A percentile compares a stretch with the other conserved stretches of the same genome.
These are phyloP conservation scores for Pseudocercospora musae DNA, from an alignment of 2,329 filamentous ascomycete genomes.

Conservation along the genomic window DNA sequence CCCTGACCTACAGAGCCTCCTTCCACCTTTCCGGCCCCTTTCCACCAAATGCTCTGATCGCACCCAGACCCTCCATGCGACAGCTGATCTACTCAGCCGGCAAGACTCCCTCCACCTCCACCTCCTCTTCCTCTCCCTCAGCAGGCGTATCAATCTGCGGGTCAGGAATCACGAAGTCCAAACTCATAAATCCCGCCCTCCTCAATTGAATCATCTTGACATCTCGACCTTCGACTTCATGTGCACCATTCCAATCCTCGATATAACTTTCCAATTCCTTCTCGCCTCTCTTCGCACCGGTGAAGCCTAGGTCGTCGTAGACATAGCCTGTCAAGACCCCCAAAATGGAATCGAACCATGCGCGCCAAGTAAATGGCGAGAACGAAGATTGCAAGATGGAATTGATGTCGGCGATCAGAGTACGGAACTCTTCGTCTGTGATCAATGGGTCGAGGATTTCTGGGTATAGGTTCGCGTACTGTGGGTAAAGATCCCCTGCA, in stretches of 20 bases:
- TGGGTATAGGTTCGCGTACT: conserved; percentile 92
- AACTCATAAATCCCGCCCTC: conserved; percentile 81
- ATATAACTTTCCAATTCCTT: conserved; percentile 74
- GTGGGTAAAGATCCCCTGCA: conserved; percentile 83
- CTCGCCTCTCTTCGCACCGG: conserved; percentile 69
- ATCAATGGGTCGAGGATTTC: conserved; percentile 89
- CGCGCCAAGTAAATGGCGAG: conserved; percentile 71
- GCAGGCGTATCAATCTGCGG: conserved; percentile 58
- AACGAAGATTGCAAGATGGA: conserved; percentile 72
- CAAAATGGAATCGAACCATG: conserved; percentile 74
- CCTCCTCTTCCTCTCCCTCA: conserved; percentile 23
- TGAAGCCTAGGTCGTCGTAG: conserved; percentile 85
- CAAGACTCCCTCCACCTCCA: background rate
- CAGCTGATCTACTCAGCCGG: background rate
- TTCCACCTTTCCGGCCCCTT: background rate
- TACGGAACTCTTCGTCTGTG: conserved; percentile 80
- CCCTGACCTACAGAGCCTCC: background rate
- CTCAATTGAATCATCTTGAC: conserved; percentile 76
- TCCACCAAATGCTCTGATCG: background rate
- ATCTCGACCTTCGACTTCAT: conserved; percentile 54
- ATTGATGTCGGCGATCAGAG: conserved; percentile 79
- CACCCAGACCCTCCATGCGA: background rate
- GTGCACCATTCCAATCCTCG: conserved; percentile 76
- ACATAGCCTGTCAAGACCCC: conserved; percentile 87
- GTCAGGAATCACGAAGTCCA: conserved; percentile 78